Conservation (phyloP, 495 filamentous ascomycete genomes). For the Lasiosphaeria miniovina region DNA sequence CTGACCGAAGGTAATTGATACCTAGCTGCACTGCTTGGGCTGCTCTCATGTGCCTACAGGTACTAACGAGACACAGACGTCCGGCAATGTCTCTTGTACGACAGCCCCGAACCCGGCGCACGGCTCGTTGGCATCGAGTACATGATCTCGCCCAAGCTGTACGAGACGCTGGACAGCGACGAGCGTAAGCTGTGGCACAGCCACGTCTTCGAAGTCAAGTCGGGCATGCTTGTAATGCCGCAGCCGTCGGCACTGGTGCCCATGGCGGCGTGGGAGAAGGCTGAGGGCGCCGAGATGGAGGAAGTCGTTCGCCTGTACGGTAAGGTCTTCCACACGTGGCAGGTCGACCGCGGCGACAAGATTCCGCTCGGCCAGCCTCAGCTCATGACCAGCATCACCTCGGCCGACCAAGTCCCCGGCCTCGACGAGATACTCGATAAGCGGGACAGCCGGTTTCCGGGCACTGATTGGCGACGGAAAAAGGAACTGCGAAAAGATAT, state of each 20-base stretch:
- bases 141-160: constrained; percentile 77
- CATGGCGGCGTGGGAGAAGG: constrained; percentile 65
- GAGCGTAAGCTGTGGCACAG: constrained; percentile 78
- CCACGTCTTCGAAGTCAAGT: constrained; percentile 85
- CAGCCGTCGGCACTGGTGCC: constrained; percentile 49
- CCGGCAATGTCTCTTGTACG: constrained; percentile 86
- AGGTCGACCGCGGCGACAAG: constrained; percentile 74
- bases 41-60: neutral
- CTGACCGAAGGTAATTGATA: constrained; percentile 51
- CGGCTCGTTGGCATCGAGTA: constrained; percentile 86
- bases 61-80: constrained; percentile 24
- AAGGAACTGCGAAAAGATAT: constrained; percentile 61
- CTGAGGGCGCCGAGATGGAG: constrained; percentile 78
- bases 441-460: constrained; percentile 61
- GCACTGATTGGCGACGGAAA: constrained; percentile 59
- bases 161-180: constrained; percentile 55
- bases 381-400: constrained; percentile 74
- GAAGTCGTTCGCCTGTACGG: constrained; percentile 70
- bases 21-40: no score
- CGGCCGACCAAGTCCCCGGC: constrained; percentile 53
- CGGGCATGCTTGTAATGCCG: constrained; percentile 83
- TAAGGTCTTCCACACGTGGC: constrained; percentile 92
- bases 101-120: constrained; percentile 60
- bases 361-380: constrained; percentile 71
- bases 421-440: constrained; percentile 59